These are phyloP conservation scores for Salvia sclarea DNA, from an alignment of 305 asterid species.

Conservation along the genomic window DNA sequence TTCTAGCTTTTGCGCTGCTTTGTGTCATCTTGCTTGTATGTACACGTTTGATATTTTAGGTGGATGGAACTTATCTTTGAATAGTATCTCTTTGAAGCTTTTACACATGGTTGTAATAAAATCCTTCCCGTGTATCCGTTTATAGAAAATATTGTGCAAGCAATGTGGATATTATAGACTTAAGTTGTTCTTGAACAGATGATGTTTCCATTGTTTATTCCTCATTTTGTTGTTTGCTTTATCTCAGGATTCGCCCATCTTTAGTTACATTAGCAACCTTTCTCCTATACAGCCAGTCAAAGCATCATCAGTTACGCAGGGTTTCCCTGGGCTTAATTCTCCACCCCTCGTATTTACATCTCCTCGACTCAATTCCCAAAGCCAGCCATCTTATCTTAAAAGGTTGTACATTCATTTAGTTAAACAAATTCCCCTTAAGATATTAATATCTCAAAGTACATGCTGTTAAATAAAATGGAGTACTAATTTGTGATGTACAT, in stretches of 20 bases:
- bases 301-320: constrained; percentile 44
- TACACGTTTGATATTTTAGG: background rate
- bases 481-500: constrained; percentile 31
- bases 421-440: background rate
- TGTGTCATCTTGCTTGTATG: background rate
- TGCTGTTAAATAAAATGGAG: background rate
- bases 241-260: constrained; percentile 65
- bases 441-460: background rate
- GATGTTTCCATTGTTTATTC: constrained; percentile 27
- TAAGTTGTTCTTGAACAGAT: background rate
- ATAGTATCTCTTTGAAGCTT: background rate
- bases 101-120: background rate
- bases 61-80: background rate
- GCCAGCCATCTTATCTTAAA: constrained; percentile 36
- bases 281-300: constrained; percentile 68
- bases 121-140: background rate
- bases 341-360: constrained; percentile 37
- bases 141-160: constrained; percentile 16
- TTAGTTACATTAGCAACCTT: constrained; percentile 59
- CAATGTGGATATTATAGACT: constrained; percentile 6
- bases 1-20: background rate
- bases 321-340: constrained; percentile 47
- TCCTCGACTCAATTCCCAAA: constrained; percentile 41
- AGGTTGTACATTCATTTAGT: constrained; percentile 41
- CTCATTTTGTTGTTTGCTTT: constrained; percentile 31